These are phyloP conservation scores for Ceratobasidium sp. DNA, from an alignment of 1,284 basidiomycete genomes.

Conservation along the genomic window DNA sequence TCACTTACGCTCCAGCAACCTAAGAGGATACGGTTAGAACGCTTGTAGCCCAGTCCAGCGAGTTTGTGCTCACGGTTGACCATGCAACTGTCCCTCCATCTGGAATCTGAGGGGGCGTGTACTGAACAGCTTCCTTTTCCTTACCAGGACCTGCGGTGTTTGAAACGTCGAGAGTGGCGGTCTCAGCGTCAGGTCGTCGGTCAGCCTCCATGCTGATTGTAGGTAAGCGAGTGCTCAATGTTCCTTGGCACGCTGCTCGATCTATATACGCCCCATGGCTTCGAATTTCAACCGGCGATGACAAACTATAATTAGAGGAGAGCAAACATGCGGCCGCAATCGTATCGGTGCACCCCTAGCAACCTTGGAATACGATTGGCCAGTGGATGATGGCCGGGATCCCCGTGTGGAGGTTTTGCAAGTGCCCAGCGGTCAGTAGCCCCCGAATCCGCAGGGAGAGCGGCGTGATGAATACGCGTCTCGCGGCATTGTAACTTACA, in stretches of 20 bases:
- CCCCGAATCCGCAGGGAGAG: background rate
- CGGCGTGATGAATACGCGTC: background rate
- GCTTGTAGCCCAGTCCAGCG: background rate
- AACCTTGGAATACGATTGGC: too few species aligned
- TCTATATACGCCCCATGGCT: too few species aligned
- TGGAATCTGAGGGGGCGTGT: slow-evolving; percentile 6
- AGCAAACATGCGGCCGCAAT: too few species aligned
- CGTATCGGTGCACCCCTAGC: too few species aligned
- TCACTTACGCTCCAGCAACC: slow-evolving; percentile 30
- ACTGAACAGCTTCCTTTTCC: slow-evolving; percentile 11
- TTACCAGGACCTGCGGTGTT: background rate
- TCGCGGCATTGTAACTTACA: background rate
- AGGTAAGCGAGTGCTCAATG: too few species aligned
- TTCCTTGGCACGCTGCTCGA: too few species aligned
- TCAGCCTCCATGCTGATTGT: background rate
- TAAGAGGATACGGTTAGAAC: background rate
- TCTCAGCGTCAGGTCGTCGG: slow-evolving; percentile 10
- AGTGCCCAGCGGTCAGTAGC: too few species aligned
- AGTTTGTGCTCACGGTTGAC: slow-evolving; percentile 1
- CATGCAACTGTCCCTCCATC: slow-evolving; percentile 31
- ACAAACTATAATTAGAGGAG: too few species aligned
- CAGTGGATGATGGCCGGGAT: too few species aligned
- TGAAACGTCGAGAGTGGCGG: slow-evolving; percentile 10
- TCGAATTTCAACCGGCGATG: too few species aligned
- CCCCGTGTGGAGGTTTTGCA: too few species aligned